These are phyloP conservation scores for Nematodospora anomalae DNA, from an alignment of 1,139 yeast species.

Conservation along the genomic window DNA sequence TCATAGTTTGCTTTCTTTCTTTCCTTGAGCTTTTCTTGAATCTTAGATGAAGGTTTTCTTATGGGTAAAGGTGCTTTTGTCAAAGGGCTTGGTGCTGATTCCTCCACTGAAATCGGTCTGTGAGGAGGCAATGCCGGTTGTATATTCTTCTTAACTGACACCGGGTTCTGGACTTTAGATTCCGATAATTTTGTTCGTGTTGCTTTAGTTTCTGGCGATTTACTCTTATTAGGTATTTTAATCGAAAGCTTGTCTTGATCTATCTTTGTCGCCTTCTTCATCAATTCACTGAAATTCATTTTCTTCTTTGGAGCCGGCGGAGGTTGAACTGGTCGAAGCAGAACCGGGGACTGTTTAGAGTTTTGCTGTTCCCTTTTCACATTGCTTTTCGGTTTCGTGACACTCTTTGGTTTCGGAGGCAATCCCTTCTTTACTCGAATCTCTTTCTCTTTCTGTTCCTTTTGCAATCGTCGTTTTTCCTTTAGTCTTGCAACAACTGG, in stretches of 20 bases:
- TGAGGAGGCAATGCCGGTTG: background rate
- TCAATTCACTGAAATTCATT: slow-evolving; percentile 62
- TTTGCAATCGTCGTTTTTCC: slow-evolving; percentile 61
- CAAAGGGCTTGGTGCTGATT: background rate
- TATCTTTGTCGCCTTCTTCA: slow-evolving; percentile 67
- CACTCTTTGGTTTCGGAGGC: slow-evolving; percentile 21
- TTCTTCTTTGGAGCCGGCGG: slow-evolving; percentile 37
- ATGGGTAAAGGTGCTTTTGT: slow-evolving; percentile 16
- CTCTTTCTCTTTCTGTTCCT: slow-evolving; percentile 42
- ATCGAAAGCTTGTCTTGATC: slow-evolving; percentile 45
- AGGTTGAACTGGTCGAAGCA: slow-evolving; percentile 8
- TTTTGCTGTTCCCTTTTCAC: background rate
- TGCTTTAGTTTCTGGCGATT: slow-evolving; percentile 27
- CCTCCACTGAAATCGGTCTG: slow-evolving; percentile 1
- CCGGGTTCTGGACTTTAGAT: background rate
- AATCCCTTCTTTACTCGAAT: slow-evolving; percentile 35
- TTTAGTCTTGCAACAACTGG: slow-evolving; percentile 63
- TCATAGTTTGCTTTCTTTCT: slow-evolving; percentile 11
- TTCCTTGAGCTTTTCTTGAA: slow-evolving; percentile 28
- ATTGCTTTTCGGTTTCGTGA: slow-evolving; percentile 8
- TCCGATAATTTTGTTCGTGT: background rate
- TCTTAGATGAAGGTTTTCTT: slow-evolving; percentile 22
- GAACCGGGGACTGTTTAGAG: slow-evolving; percentile 4
- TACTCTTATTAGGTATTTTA: slow-evolving; percentile 32
- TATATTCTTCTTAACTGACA: background rate